Conservation (phyloP, 495 filamentous ascomycete genomes). For the Penicillium soppii region DNA sequence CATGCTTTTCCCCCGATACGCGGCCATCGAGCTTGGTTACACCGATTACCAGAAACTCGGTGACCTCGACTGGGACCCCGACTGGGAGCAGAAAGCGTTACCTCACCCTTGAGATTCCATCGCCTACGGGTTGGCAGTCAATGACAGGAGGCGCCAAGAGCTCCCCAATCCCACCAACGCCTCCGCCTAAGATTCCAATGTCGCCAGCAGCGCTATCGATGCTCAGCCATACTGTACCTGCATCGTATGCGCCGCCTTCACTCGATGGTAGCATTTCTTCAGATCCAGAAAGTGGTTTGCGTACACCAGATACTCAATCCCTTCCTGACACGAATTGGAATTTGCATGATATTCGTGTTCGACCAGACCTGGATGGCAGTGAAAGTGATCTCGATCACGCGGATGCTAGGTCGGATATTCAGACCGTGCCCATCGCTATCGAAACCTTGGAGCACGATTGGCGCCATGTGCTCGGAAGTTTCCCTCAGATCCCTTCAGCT, state of each 20-base stretch:
- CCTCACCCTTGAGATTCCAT: constrained; percentile 74
- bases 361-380: constrained; percentile 28
- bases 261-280: constrained; percentile 85
- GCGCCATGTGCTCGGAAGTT: constrained; percentile 38
- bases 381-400: constrained; percentile 16
- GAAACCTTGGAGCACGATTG: constrained; percentile 38
- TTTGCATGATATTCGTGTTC: constrained; percentile 35
- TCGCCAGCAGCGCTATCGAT: constrained; percentile 70
- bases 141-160: constrained; percentile 51
- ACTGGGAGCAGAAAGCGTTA: constrained; percentile 49
- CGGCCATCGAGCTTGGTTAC: constrained; percentile 41
- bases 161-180: constrained; percentile 75
- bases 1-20: constrained; percentile 44
- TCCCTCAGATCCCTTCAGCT: constrained; percentile 33
- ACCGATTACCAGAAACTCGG: constrained; percentile 39
- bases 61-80: constrained; percentile 39
- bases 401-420: constrained; percentile 15
- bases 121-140: constrained; percentile 56
- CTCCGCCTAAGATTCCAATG: constrained; percentile 72
- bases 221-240: constrained; percentile 66
- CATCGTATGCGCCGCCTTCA: constrained; percentile 77
- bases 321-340: constrained; percentile 50
- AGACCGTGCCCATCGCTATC: constrained; percentile 36
- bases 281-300: constrained; percentile 80
- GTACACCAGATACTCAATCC: constrained; percentile 70